Evolutionary conservation across 495 filamentous ascomycete species (phyloP).

Genomic region (Acidiella bohemica): DNA sequence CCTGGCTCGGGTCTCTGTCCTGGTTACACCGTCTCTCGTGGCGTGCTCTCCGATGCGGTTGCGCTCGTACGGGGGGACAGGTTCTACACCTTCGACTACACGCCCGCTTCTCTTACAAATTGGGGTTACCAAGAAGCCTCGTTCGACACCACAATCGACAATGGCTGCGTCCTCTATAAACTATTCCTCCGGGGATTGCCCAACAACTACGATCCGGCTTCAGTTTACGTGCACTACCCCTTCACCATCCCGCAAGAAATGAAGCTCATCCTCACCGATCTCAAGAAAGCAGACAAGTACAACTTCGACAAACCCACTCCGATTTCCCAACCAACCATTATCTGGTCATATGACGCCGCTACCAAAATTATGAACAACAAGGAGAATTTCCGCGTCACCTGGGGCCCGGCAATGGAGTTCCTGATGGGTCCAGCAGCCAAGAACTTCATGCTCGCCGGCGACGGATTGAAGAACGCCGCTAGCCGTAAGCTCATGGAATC

Average conservation of each 20-base stretch:
- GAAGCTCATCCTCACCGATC: constrained; percentile 35
- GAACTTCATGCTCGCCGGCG: constrained; percentile 44
- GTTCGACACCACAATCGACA: constrained; percentile 36
- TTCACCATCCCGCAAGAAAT: constrained; percentile 41
- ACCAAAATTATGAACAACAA: constrained; percentile 36
- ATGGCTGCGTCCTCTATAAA: constrained; percentile 48
- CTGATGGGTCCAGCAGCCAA: constrained; percentile 33
- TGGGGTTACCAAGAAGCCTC: constrained; percentile 53
- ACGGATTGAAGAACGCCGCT: constrained; percentile 33
- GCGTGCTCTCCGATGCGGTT: constrained; percentile 75
- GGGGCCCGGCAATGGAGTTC: constrained; percentile 41
- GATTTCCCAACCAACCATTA: constrained; percentile 27
- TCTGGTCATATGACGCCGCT: constrained; percentile 39
- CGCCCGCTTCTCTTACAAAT: constrained; percentile 62
- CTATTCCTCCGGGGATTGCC: constrained; percentile 49
- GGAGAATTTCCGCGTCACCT: constrained; percentile 42
- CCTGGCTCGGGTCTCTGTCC: constrained; percentile 74
- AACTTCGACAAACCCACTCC: constrained; percentile 32
- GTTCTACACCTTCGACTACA: constrained; percentile 65
- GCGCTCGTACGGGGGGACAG: constrained; percentile 75
- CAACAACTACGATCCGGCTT: constrained; percentile 42
- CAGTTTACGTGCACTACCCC: constrained; percentile 46
- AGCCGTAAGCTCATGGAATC: constrained; percentile 37
- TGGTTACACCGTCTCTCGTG: constrained; percentile 69
- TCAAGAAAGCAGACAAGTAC: constrained; percentile 37